phyloP scores from a whole-genome alignment of 208 protist species.

The Trypanosoma cruzi region DNA sequence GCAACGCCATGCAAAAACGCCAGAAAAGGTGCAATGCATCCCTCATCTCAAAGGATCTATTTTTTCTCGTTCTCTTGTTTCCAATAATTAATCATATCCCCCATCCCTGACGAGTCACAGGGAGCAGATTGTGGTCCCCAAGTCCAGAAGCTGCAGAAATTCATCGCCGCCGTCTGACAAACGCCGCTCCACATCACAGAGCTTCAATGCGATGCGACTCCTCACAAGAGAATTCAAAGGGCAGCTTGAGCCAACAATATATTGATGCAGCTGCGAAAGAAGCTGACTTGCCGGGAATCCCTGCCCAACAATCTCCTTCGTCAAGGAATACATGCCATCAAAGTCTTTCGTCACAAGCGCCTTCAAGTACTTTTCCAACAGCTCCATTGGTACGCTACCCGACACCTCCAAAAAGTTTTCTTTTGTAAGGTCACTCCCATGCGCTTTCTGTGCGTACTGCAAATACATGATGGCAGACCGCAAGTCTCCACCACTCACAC shows the following conservation, averaged over 20 bases:
- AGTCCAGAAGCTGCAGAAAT: constrained; percentile 85
- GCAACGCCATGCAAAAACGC: background rate
- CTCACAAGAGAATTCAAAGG: constrained; percentile 64
- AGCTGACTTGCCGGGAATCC: constrained; percentile 81
- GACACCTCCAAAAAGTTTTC: constrained; percentile 90
- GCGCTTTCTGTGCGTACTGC: constrained; percentile 91
- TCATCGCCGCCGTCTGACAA: constrained; percentile 84
- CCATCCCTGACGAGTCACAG: constrained; percentile 12
- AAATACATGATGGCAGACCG: constrained; percentile 96
- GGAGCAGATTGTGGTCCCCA: constrained; percentile 45
- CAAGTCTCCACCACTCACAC: constrained; percentile 96
- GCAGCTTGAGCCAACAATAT: constrained; percentile 56
- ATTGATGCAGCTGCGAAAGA: constrained; percentile 77
- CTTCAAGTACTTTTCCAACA: constrained; percentile 53
- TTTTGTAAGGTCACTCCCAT: constrained; percentile 63
- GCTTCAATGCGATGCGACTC: constrained; percentile 60
- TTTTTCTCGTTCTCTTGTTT: background rate
- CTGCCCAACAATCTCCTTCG: constrained; percentile 54
- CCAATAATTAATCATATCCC: background rate
- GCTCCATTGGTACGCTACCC: constrained; percentile 71
- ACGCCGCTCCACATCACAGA: constrained; percentile 81
- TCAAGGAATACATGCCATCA: constrained; percentile 55
- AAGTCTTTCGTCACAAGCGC: constrained; percentile 62
- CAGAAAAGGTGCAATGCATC: background rate
- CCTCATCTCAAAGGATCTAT: background rate